Evolutionary conservation across 441 rosid genomes (phyloP).

Genomic region (Adansonia madagascariensis): DNA sequence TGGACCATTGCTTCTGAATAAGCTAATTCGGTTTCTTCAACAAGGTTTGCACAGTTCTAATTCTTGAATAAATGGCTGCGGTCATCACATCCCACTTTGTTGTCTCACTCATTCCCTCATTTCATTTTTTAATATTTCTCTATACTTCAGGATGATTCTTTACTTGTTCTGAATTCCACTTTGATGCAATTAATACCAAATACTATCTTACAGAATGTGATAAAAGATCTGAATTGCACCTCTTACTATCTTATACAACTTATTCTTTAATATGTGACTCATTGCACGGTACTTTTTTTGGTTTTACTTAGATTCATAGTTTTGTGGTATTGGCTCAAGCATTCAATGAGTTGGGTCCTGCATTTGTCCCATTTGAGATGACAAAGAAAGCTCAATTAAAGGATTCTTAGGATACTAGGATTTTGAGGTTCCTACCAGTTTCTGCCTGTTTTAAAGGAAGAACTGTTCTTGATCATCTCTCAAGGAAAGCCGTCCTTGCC

Average conservation of each 20-base stretch:
- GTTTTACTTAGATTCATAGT: conserved; percentile 8
- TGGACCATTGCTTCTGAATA: conserved; percentile 87
- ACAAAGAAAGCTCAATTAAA: conserved; percentile 4
- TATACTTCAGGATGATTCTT: neutral
- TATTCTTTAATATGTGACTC: neutral
- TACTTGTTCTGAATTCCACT: neutral
- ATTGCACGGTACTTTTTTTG: neutral
- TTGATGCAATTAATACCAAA: neutral
- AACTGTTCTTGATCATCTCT: neutral
- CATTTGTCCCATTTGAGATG: neutral
- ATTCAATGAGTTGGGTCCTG: neutral
- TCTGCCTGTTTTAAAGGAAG: neutral
- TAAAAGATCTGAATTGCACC: neutral
- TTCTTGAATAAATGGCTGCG: conserved; percentile 4
- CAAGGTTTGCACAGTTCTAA: conserved; percentile 52
- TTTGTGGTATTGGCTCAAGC: neutral
- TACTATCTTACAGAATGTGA: neutral
- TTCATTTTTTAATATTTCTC: conserved; percentile 9
- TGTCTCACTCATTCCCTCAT: neutral
- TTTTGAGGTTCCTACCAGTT: neutral
- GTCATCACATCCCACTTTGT: neutral
- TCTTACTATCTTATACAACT: conserved; percentile 8
- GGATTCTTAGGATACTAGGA: neutral
- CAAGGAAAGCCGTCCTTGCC: neutral
- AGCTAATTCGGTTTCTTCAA: conserved; percentile 81